Evolutionary conservation across 2,329 filamentous ascomycete species (phyloP), one percentile per base, ranked within the genome.

Genomic region (Talaromyces funiculosus): DNA sequence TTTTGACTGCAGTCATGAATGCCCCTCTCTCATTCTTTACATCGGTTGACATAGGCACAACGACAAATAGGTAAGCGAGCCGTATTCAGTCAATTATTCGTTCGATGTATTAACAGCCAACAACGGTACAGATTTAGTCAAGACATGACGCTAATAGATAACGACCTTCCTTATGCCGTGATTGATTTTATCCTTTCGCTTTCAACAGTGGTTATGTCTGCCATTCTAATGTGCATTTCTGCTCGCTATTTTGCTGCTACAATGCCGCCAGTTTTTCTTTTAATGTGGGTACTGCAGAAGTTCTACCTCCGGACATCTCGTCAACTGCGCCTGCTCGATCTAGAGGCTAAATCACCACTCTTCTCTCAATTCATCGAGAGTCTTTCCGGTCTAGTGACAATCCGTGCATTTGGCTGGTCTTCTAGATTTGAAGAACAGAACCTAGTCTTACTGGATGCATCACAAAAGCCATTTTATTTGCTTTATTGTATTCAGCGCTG

Each of bases 231-330:
- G 49, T 77, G 77, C 65, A 62, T 78, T 64, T 64, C 79, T 66
- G 60, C 82, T 1, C 77, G 73, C 33, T 83, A 78, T 59, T 72
- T 83, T 0, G 77, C 78, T 0, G 53, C 53, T 3, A 74, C 81
- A n/a, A 72, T 75, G 0, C 82, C 85, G 60, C 84, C 84, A 0
- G 65, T 86, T 3, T 62, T 78, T 8, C 70, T 66, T 0, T 62
- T 80, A 0, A 61, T 86, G 1, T 86, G 79, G 60, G 59, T 75
- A 2, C 68, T 86, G 0, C 84, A 86, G 61, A 80, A 76, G 55
- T 77, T 85, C 53, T 87, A 87, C 64, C 75, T 87, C 2, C 76
- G 81, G 0, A 87, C 84, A 0, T 86, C 84, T 1, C 74, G 84
- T 0, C 85, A 87, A 67, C 68, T 88, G 10, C 78, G 85, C 53